Evolutionary conservation across 192 early-diverging fungal species (phyloP).

Genomic region (Mortierella alpina): DNA sequence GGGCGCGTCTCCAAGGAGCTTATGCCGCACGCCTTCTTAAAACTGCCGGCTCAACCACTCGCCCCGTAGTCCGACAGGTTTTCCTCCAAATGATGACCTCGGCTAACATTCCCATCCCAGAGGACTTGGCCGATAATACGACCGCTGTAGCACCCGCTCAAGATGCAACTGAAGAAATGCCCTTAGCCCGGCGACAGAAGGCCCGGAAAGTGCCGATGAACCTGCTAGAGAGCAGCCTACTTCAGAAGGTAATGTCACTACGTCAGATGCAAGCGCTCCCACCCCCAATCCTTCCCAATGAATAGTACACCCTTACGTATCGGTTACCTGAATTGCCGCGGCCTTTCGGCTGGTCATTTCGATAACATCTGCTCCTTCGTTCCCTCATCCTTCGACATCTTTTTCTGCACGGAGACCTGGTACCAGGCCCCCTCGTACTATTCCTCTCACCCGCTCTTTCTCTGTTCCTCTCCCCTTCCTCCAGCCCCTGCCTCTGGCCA

Average conservation of each 20-base stretch:
- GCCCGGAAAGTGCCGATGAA: too few species aligned
- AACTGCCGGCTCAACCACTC: neutral
- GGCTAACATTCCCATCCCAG: neutral
- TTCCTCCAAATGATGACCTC: neutral
- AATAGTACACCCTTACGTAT: neutral
- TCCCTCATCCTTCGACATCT: neutral
- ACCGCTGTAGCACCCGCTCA: too few species aligned
- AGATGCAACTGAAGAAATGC: too few species aligned
- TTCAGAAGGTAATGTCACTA: too few species aligned
- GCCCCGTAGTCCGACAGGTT: neutral
- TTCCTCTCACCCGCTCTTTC: neutral
- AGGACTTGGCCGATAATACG: neutral
- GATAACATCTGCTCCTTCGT: conserved; percentile 5
- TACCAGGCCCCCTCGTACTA: neutral
- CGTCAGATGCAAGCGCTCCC: too few species aligned
- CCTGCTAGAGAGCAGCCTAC: too few species aligned
- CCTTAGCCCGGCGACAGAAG: too few species aligned
- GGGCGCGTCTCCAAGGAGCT: neutral
- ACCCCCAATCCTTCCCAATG: too few species aligned
- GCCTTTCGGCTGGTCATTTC: conserved; percentile 5
- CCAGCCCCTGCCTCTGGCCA: neutral
- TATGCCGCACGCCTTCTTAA: neutral
- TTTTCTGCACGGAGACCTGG: conserved; percentile 10
- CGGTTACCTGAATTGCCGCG: conserved; percentile 11
- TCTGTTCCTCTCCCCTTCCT: conserved; percentile 3